These are phyloP conservation scores for Triticum aestivum DNA, from an alignment of 176 grass and related monocot species.

Conservation along the genomic window IWGSC_CS_RefSeq_v2.1 NC_057796.1:12022985-12023484, in stretches of 20 bases:
- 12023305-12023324: slow-evolving; percentile 63
- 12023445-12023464: neutral
- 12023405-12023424: slow-evolving; percentile 52
- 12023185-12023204: slow-evolving; percentile 97
- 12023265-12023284: slow-evolving; percentile 81
- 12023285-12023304: slow-evolving; percentile 60
- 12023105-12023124: neutral
- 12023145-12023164: neutral
- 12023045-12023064: slow-evolving; percentile 90
- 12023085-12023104: neutral
- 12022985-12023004: slow-evolving; percentile 83
- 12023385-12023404: slow-evolving; percentile 77
- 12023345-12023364: slow-evolving; percentile 75
- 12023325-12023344: slow-evolving; percentile 78
- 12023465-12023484: neutral
- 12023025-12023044: slow-evolving; percentile 78
- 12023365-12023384: slow-evolving; percentile 80
- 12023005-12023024: slow-evolving; percentile 93
- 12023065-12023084: slow-evolving; percentile 43
- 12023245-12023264: slow-evolving; percentile 71
- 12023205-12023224: slow-evolving; percentile 86
- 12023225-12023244: slow-evolving; percentile 79
- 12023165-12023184: slow-evolving; percentile 74
- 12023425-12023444: neutral
- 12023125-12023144: neutral